A percentile compares a stretch with the other conserved stretches of the same genome.
phyloP scores from a whole-genome alignment of 1,284 basidiomycete species.

The Naganishia liquefaciens region DNA sequence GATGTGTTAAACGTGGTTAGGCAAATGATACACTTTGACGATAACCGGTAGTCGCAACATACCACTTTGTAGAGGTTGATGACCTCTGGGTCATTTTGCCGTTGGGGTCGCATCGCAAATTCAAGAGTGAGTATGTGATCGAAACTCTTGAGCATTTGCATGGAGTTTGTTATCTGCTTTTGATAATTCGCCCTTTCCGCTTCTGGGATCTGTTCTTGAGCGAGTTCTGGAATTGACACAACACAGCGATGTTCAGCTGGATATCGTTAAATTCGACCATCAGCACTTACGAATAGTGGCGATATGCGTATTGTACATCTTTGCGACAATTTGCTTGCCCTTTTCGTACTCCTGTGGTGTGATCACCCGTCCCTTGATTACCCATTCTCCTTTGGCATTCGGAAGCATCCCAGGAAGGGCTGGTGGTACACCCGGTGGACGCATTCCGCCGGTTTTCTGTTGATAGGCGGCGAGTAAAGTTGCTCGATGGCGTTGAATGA shows the following conservation, averaged over 20 bases:
- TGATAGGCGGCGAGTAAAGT: slow-evolving; percentile 10
- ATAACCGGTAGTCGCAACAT: neutral
- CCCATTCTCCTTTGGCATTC: slow-evolving; percentile 24
- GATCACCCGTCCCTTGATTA: slow-evolving; percentile 18
- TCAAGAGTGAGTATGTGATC: slow-evolving; percentile 20
- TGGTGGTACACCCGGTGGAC: neutral
- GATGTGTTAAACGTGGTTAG: neutral
- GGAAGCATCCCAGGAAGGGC: neutral
- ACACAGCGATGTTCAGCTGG: neutral
- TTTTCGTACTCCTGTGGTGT: slow-evolving; percentile 22
- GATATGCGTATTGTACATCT: slow-evolving; percentile 25
- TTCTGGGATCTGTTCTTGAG: slow-evolving; percentile 15
- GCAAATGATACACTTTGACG: neutral
- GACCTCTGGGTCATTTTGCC: slow-evolving; percentile 17
- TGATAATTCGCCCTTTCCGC: slow-evolving; percentile 22
- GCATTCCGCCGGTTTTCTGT: slow-evolving; percentile 17
- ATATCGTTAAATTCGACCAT: neutral
- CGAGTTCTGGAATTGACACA: slow-evolving; percentile 2
- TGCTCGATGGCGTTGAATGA: slow-evolving; percentile 17
- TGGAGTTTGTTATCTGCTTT: slow-evolving; percentile 20
- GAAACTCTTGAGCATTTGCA: slow-evolving; percentile 26
- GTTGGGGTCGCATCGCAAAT: slow-evolving; percentile 23
- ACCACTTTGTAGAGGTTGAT: slow-evolving; percentile 25
- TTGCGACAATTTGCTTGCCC: slow-evolving; percentile 21
- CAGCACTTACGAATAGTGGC: slow-evolving; percentile 24